Evolutionary conservation across 768 basidiomycete genomes (phyloP).

Genomic region (Suillus occidentalis): DNA sequence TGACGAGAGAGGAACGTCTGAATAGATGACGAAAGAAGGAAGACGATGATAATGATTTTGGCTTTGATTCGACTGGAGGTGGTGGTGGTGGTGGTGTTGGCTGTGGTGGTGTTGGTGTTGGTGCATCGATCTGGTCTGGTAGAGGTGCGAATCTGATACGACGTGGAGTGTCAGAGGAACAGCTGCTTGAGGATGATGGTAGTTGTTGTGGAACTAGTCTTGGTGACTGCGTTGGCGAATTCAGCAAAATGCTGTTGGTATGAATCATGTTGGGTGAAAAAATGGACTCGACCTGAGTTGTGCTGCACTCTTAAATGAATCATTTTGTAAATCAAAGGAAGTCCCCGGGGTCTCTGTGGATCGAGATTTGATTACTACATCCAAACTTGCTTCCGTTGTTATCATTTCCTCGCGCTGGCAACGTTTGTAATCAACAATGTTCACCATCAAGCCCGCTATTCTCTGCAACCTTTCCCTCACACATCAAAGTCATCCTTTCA

Average conservation of each 20-base stretch:
- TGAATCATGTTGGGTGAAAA: not conserved
- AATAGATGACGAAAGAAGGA: not conserved
- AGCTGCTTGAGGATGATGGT: conserved; percentile 7
- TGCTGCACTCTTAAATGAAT: not conserved
- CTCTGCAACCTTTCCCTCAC: too few species aligned
- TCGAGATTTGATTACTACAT: not conserved
- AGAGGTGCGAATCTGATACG: conserved; percentile 83
- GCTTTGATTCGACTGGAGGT: not conserved
- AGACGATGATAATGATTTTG: not conserved
- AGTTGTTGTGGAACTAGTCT: not conserved
- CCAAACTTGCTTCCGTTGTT: too few species aligned
- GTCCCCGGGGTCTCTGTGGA: not conserved
- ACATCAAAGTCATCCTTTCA: too few species aligned
- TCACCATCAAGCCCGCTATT: too few species aligned
- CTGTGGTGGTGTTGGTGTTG: conserved; percentile 29
- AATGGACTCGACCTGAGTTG: too few species aligned
- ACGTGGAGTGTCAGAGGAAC: conserved; percentile 11
- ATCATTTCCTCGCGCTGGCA: too few species aligned
- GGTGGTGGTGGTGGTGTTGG: not conserved
- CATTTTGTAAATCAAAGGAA: not conserved
- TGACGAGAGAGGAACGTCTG: conserved; percentile 2
- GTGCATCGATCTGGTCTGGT: conserved; percentile 59
- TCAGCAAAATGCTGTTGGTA: not conserved
- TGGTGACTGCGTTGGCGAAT: not conserved
- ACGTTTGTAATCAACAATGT: too few species aligned